A percentile compares a stretch with the other conserved stretches of the same genome.
phyloP scores from a whole-genome alignment of 768 basidiomycete genomes.

The Psilocybe cyanescens region DNA sequence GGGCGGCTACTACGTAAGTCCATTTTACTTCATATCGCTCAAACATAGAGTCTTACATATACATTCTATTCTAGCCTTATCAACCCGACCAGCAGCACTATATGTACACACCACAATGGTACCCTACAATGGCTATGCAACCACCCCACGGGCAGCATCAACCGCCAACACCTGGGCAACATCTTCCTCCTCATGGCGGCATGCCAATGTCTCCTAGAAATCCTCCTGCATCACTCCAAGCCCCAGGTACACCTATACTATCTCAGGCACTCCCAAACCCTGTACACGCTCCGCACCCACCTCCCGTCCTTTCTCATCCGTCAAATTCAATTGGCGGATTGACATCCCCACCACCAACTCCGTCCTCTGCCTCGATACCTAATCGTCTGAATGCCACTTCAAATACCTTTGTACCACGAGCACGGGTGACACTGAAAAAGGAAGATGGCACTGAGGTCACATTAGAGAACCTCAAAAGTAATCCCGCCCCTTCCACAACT shows the following conservation, averaged over 20 bases:
- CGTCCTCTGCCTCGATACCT: slow-evolving; percentile 50
- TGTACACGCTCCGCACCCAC: slow-evolving; percentile 49
- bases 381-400: slow-evolving; percentile 67
- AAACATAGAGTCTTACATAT: slow-evolving; percentile 6
- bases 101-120: slow-evolving; percentile 41
- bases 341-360: slow-evolving; percentile 73
- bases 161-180: slow-evolving; percentile 50
- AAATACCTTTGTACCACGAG: slow-evolving; percentile 65
- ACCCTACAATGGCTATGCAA: slow-evolving; percentile 45
- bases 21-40: slow-evolving; percentile 11
- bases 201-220: slow-evolving; percentile 77
- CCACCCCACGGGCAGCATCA: slow-evolving; percentile 53
- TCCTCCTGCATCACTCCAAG: slow-evolving; percentile 53
- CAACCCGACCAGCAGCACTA: slow-evolving; percentile 48
- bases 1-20: slow-evolving; percentile 63
- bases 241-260: slow-evolving; percentile 71
- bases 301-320: slow-evolving; percentile 47
- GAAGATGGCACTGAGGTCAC: slow-evolving; percentile 69
- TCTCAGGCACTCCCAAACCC: slow-evolving; percentile 55
- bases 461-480: slow-evolving; percentile 54
- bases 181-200: slow-evolving; percentile 49
- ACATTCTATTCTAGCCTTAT: slow-evolving; percentile 38
- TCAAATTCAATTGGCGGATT: slow-evolving; percentile 51
- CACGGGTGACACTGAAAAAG: slow-evolving; percentile 62
- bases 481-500: slow-evolving; percentile 35